Conservation (phyloP, 164 flowering plant genomes). For the Paratinospora sagittata region DNA sequence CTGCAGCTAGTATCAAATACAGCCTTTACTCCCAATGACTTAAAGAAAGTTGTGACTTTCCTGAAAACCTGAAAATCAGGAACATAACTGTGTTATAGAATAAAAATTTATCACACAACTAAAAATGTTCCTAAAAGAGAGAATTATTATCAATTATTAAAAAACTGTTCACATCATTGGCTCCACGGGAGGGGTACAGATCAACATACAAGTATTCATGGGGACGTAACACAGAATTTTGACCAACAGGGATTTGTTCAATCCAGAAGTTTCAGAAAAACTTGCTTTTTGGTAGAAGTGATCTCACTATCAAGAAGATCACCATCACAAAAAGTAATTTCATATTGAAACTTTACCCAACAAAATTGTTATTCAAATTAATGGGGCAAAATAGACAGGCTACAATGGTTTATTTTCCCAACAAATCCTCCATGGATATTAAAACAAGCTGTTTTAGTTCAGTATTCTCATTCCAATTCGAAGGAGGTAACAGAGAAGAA, state of each 20-base stretch:
- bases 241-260: background rate
- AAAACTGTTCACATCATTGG: background rate
- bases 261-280: background rate
- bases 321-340: too few relatives aligned
- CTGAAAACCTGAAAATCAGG: slow-evolving; percentile 53
- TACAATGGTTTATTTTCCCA: too few relatives aligned
- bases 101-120: background rate
- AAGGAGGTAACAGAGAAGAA: background rate
- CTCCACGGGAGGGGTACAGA: background rate
- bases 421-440: too few relatives aligned
- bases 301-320: too few relatives aligned
- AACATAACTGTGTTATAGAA: background rate
- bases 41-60: slow-evolving; percentile 79
- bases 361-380: too few relatives aligned
- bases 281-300: background rate
- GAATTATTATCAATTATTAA: background rate
- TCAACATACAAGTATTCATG: too few relatives aligned
- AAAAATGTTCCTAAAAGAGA: background rate
- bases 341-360: too few relatives aligned
- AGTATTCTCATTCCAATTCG: too few relatives aligned
- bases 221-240: background rate
- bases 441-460: background rate
- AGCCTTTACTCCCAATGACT: slow-evolving; percentile 91
- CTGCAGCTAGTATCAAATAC: slow-evolving; percentile 91
- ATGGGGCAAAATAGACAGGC: too few relatives aligned